A percentile compares a stretch with the other conserved stretches of the same genome.
These are phyloP conservation scores for Claviceps sp. DNA, from an alignment of 2,329 filamentous ascomycete species.

Conservation along the genomic window DNA sequence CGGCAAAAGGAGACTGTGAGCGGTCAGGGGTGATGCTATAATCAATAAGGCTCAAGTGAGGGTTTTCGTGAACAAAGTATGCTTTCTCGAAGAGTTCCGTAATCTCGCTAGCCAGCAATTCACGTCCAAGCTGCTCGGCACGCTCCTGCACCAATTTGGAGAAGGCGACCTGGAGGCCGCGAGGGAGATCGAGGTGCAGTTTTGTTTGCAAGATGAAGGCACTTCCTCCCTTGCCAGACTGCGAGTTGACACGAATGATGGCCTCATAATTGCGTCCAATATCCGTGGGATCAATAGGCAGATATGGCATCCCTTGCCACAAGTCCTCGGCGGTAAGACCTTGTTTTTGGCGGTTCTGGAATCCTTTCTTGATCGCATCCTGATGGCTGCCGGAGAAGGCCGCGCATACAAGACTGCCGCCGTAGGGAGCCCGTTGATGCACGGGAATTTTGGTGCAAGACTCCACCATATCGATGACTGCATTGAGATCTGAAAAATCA, in stretches of 20 bases:
- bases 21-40: constrained; percentile 85
- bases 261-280: constrained; percentile 97
- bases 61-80: constrained; percentile 74
- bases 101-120: constrained; percentile 75
- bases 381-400: constrained; percentile 89
- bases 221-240: constrained; percentile 86
- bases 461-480: constrained; percentile 80
- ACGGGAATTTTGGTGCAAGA: constrained; percentile 64
- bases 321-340: constrained; percentile 47
- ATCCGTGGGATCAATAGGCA: constrained; percentile 83
- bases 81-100: constrained; percentile 75
- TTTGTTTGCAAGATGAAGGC: constrained; percentile 88
- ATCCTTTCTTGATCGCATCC: constrained; percentile 90
- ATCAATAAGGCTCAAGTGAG: constrained; percentile 76
- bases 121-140: constrained; percentile 69
- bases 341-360: constrained; percentile 53
- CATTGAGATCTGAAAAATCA: constrained; percentile 82
- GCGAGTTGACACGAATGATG: constrained; percentile 94
- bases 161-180: constrained; percentile 85
- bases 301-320: constrained; percentile 74
- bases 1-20: constrained; percentile 57
- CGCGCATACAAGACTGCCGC: constrained; percentile 38
- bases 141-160: constrained; percentile 72
- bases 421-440: neutral
- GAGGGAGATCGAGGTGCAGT: constrained; percentile 81